Evolutionary conservation across 225 moss, liverwort and hornwort genomes (phyloP).

Genomic region (Straminergon stramineum): DNA sequence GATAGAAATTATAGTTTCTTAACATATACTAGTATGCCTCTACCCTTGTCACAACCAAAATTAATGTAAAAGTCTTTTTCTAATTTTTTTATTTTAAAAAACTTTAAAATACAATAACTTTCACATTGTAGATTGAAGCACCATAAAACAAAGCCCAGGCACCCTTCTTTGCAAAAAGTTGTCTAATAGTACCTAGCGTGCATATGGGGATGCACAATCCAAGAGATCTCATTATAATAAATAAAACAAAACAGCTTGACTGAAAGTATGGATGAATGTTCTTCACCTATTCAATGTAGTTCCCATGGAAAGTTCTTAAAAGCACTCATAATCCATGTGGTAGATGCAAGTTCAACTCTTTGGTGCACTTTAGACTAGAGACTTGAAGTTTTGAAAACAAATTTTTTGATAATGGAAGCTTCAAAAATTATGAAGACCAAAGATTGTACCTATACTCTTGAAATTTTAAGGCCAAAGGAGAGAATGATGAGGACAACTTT

Average conservation of each 20-base stretch:
- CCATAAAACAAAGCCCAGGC: no score
- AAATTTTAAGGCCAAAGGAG: neutral
- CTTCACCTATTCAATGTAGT: neutral
- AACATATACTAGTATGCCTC: neutral
- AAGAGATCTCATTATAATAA: no score
- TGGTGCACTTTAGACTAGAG: neutral
- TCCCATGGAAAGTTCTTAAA: neutral
- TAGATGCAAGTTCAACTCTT: rapidly evolving
- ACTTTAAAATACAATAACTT: no score
- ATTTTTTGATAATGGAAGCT: neutral
- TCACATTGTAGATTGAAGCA: no score
- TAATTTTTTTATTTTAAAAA: no score
- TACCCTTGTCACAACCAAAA: no score
- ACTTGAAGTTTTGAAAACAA: neutral
- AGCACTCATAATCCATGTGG: rapidly evolving
- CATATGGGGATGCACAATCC: no score
- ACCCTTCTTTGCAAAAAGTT: no score
- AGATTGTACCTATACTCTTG: neutral
- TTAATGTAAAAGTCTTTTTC: no score
- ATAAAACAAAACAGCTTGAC: no score
- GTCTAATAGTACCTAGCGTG: no score
- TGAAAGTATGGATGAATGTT: neutral
- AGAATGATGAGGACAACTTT: neutral
- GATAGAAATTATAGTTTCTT: neutral
- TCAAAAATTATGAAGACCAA: neutral